Evolutionary conservation across 2,329 filamentous ascomycete species (phyloP), one percentile per base, ranked within the genome.

Genomic region (Aspergillus piperis): DNA sequence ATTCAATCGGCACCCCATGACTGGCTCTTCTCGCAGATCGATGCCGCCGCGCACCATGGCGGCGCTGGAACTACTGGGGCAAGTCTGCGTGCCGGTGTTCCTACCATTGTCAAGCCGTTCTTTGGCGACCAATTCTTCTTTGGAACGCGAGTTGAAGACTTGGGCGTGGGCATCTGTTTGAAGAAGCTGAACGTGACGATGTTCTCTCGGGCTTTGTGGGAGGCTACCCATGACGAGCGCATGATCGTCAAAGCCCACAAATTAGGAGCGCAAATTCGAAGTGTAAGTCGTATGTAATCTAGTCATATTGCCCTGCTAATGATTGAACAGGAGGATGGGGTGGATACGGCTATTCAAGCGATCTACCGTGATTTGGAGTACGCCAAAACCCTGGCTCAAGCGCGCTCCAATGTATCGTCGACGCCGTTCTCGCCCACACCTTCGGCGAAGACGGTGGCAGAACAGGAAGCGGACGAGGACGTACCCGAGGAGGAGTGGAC

Each of bases 51-150:
- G 7, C 95, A 99, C 73, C 95, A 99, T 71, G 95, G 95, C 51
- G 95, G 95, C 5, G 91, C 92, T 4, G 95, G 95, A 2, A 99
- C 95, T 0, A 99, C 95, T 0, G 95, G 95, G 2, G 95, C 95
- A 0, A 96, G 92, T 74, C 81, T 99, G 52, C 85, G 95, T 55
- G 93, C 93, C 0, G 95, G 95, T 2, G 86, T 96, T 5, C 95
- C 95, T 0, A 98, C 95, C 0, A 93, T 99, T 64, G 90, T 98
- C 72, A 91, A 94, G 62, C 95, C 95, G 0, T 99, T 98, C 81
- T 99, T 99, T 72, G 95, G 95, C 5, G 95, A 99, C 70, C 95
- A 99, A 73, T 97, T 90, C 82, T 99, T 99, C 81, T 98, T 96
- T 69, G 95, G 92, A 6, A 86, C 84, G 30, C 85, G 95, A 3